Percentiles rank a stretch among this genome's conserved stretches.
Evolutionary conservation across 1,284 basidiomycete genomes (phyloP).

Genomic region (Tetrapyrgos nigripes): DNA sequence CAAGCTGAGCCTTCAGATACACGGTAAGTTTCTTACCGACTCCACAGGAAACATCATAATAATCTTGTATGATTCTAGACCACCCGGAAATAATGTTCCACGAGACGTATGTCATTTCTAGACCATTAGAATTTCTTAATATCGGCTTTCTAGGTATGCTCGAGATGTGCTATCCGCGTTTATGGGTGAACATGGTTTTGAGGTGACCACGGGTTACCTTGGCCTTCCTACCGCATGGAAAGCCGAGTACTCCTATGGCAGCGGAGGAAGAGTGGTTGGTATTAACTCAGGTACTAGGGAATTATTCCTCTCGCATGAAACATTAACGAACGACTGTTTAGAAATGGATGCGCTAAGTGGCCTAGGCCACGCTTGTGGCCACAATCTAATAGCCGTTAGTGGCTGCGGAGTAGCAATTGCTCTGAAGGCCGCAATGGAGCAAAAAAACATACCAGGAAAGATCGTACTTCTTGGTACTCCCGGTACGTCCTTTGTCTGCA

Average conservation of each 20-base stretch:
- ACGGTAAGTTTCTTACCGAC: slow-evolving; percentile 46
- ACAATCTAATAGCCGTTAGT: slow-evolving; percentile 85
- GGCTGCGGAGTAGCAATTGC: slow-evolving; percentile 82
- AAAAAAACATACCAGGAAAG: slow-evolving; percentile 71
- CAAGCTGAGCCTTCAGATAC: slow-evolving; percentile 62
- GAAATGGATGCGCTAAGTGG: slow-evolving; percentile 70
- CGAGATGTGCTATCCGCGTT: slow-evolving; percentile 62
- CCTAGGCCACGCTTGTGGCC: slow-evolving; percentile 83
- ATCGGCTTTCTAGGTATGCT: slow-evolving; percentile 51
- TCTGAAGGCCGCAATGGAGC: slow-evolving; percentile 69
- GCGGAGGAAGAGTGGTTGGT: slow-evolving; percentile 68
- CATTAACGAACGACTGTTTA: slow-evolving; percentile 1
- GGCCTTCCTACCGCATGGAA: slow-evolving; percentile 80
- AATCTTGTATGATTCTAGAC: slow-evolving; percentile 36
- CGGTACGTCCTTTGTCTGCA: slow-evolving; percentile 47
- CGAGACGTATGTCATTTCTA: slow-evolving; percentile 51
- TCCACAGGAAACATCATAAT: neutral
- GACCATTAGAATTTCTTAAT: neutral
- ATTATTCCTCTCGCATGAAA: neutral
- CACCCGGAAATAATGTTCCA: slow-evolving; percentile 64
- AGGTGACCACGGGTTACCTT: slow-evolving; percentile 65
- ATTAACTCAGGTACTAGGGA: slow-evolving; percentile 60
- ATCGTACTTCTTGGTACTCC: slow-evolving; percentile 87
- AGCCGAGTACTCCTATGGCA: slow-evolving; percentile 69
- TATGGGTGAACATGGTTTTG: slow-evolving; percentile 66